Evolutionary conservation across 441 rosid genomes (phyloP), one percentile per base, ranked within the genome.

Genomic region (Iberis amara): DNA sequence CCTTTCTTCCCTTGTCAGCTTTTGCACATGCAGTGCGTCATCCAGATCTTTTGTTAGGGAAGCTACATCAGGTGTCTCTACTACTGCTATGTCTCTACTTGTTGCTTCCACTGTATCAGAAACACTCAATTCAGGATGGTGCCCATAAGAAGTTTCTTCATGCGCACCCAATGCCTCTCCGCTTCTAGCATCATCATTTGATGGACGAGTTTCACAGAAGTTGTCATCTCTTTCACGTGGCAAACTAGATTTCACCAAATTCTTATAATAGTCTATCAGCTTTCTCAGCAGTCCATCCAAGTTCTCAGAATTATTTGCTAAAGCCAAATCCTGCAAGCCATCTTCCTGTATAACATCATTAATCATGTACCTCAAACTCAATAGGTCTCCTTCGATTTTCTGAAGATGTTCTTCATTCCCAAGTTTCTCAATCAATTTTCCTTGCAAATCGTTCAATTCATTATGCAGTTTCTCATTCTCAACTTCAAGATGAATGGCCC

Each of bases 11-110:
- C 73, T 81, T 59, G 77, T 70, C 47, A 47, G 65, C 65, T 57
- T 72, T 64, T 87, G 76, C 23, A 81, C 83, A 66, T 32, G 65
- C 71, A 81, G 50, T 55, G 78, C 79, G 39, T 78, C 87, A 56
- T 80, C 95, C 75, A 91, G 72, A 72, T 91, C 79, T 68, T 82
- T 79, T 73, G 73, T 76, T 73, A 86, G 73, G 65, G 64, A 57
- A 53, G 59, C 70, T 52, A 68, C 62, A 51, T 69, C 71, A 50
- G 67, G 52, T 39, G 76, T 77, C 74, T 73, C 78, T 32, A 56
- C 35, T 38, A 61, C 75, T 57, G 62, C 45, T 38, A 66, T 60
- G 65, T 76, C 85, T 69, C 73, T 77, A 33, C 70, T 59, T 57
- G 64, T 62, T 42, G 63, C 68, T 63, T 68, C 72, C 61, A 37